Conservation (phyloP, 2,329 filamentous ascomycete genomes). For the Stagonosporopsis chrysanthemi region DNA sequence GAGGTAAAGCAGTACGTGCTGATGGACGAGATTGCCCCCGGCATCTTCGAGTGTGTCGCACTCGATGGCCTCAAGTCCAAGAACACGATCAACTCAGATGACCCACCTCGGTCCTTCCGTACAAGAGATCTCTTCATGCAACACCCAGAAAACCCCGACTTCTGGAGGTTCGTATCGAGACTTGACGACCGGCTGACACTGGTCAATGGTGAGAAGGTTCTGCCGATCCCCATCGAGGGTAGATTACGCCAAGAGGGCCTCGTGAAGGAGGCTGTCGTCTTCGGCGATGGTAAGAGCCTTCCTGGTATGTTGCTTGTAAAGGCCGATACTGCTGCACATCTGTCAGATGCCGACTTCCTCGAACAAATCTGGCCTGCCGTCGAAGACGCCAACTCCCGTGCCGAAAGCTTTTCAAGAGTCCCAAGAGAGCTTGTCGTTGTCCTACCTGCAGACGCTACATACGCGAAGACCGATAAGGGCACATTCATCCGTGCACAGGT, state of each 20-base stretch:
- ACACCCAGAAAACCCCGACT: conserved; percentile 53
- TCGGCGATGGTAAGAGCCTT: conserved; percentile 61
- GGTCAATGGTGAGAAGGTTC: conserved; percentile 60
- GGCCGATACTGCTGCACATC: conserved; percentile 52
- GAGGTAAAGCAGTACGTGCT: conserved; percentile 53
- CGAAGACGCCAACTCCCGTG: conserved; percentile 58
- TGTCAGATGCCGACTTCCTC: conserved; percentile 57
- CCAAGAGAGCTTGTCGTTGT: conserved; percentile 62
- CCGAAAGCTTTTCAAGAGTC: conserved; percentile 62
- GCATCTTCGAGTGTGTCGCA: conserved; percentile 53
- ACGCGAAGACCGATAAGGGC: conserved; percentile 64
- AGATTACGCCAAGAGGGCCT: conserved; percentile 60
- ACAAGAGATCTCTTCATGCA: conserved; percentile 59
- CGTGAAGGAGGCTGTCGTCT: conserved; percentile 65
- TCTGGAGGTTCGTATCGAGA: conserved; percentile 58
- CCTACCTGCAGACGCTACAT: conserved; percentile 54
- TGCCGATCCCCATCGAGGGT: conserved; percentile 61
- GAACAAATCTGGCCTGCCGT: conserved; percentile 60
- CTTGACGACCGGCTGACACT: conserved; percentile 58
- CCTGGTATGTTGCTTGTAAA: conserved; percentile 64
- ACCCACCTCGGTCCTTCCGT: conserved; percentile 55
- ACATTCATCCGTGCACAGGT: conserved; percentile 63
- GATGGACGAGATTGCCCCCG: conserved; percentile 48
- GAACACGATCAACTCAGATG: conserved; percentile 53
- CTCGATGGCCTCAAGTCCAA: conserved; percentile 49